Percentiles rank a stretch among this genome's conserved stretches.
Evolutionary conservation across 2,329 filamentous ascomycete genomes (phyloP).

Genomic region (Aspergillus sp.): DNA sequence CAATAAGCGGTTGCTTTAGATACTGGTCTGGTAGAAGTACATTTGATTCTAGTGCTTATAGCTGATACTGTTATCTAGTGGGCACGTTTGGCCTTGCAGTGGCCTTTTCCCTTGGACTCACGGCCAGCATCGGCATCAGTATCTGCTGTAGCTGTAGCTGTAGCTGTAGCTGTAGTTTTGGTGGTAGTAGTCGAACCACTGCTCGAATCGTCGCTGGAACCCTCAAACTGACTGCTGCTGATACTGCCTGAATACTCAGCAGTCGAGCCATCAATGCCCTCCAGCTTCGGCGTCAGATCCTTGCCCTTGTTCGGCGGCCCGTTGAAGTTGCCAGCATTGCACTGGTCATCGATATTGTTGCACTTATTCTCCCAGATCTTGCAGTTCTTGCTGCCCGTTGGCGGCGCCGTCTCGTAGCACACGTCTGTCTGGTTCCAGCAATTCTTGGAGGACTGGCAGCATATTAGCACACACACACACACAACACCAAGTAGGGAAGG

Average conservation of each 20-base stretch:
- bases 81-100: neutral
- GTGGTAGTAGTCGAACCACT: neutral
- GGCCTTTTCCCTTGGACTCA: neutral
- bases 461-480: neutral
- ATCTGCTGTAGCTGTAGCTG: neutral
- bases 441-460: slow-evolving; percentile 41
- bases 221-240: neutral
- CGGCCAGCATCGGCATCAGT: too few species aligned
- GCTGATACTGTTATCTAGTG: neutral
- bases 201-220: too few species aligned
- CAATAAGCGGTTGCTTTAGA: slow-evolving; percentile 18
- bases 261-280: neutral
- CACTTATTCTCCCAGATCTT: slow-evolving; percentile 65
- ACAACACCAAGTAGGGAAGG: neutral
- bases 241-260: neutral
- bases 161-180: neutral
- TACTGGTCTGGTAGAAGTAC: neutral
- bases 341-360: slow-evolving; percentile 42
- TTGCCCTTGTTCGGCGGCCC: slow-evolving; percentile 47
- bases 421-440: slow-evolving; percentile 60
- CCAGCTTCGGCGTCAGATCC: slow-evolving; percentile 32
- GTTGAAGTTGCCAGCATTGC: slow-evolving; percentile 41
- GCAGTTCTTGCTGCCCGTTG: slow-evolving; percentile 62
- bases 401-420: slow-evolving; percentile 62
- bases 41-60: neutral